phyloP scores from a whole-genome alignment of 495 filamentous ascomycete species.

The Sordaria brevicollis region DNA sequence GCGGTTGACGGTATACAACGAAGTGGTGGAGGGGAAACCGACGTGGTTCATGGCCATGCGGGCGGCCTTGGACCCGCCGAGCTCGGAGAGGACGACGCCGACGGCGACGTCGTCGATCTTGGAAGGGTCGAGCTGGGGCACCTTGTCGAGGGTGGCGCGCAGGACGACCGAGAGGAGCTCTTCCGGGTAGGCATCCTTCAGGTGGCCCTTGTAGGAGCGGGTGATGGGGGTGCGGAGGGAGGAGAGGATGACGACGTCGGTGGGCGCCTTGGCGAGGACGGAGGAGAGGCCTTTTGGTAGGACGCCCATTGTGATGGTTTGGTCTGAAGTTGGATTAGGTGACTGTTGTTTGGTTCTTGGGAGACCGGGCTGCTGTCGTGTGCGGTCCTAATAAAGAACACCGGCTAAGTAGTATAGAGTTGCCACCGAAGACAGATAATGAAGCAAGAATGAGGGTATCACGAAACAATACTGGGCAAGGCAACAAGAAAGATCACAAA shows the following conservation, averaged over 20 bases:
- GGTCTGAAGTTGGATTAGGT: neutral
- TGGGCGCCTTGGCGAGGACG: constrained; percentile 69
- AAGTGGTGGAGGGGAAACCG: constrained; percentile 59
- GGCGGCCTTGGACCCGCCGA: constrained; percentile 83
- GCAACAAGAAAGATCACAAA: neutral
- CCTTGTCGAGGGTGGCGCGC: constrained; percentile 63
- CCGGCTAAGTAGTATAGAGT: neutral
- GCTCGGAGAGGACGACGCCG: constrained; percentile 80
- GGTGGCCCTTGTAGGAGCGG: constrained; percentile 69
- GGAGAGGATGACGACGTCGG: constrained; percentile 81
- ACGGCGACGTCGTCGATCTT: constrained; percentile 71
- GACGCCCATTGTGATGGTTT: constrained; percentile 15
- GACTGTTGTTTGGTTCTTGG: neutral
- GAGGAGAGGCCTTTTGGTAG: constrained; percentile 52
- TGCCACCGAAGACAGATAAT: neutral
- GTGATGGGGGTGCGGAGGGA: constrained; percentile 78
- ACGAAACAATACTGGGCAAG: neutral
- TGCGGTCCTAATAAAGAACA: neutral
- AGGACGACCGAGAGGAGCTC: constrained; percentile 78
- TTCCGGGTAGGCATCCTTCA: constrained; percentile 85
- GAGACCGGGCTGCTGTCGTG: neutral
- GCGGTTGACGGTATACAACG: constrained; percentile 78
- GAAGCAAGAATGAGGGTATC: neutral
- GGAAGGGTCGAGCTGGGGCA: constrained; percentile 63
- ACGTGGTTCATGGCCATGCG: constrained; percentile 82